Conservation (phyloP, 768 basidiomycete species). For the Infundibulicybe gibba region DNA sequence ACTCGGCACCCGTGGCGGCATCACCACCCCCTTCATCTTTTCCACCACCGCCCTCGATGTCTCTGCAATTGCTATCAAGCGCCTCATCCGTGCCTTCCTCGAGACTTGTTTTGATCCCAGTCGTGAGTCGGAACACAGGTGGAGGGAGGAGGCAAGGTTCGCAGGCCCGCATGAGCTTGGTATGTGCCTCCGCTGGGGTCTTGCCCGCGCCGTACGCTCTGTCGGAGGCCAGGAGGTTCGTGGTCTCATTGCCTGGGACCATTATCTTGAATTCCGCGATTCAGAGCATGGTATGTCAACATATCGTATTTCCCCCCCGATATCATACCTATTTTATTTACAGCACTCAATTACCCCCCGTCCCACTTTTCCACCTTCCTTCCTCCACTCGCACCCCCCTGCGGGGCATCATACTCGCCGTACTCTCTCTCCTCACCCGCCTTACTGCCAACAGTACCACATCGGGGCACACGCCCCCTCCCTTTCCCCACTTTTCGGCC, state of each 20-base stretch:
- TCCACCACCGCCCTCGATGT: slow-evolving; percentile 86
- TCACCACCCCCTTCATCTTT: slow-evolving; percentile 91
- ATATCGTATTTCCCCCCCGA: neutral
- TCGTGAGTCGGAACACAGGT: slow-evolving; percentile 48
- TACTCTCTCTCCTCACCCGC: slow-evolving; percentile 78
- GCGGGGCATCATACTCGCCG: slow-evolving; percentile 58
- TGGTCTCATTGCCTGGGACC: slow-evolving; percentile 83
- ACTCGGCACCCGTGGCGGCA: slow-evolving; percentile 68
- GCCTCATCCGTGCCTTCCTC: slow-evolving; percentile 82
- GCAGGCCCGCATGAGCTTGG: slow-evolving; percentile 86
- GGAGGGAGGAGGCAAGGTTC: slow-evolving; percentile 80
- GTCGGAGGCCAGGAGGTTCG: slow-evolving; percentile 72
- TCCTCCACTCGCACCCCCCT: slow-evolving; percentile 45
- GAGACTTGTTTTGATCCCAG: slow-evolving; percentile 42
- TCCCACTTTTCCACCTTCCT: slow-evolving; percentile 73
- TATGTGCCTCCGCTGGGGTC: slow-evolving; percentile 91
- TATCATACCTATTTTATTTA: slow-evolving; percentile 16
- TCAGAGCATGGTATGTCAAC: slow-evolving; percentile 70
- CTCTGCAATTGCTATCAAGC: slow-evolving; percentile 65
- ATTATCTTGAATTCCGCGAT: slow-evolving; percentile 77
- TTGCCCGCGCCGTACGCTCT: slow-evolving; percentile 74
- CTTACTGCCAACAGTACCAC: slow-evolving; percentile 80
- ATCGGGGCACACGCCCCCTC: slow-evolving; percentile 90
- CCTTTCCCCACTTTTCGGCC: slow-evolving; percentile 86
- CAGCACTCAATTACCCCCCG: slow-evolving; percentile 65